Conservation (phyloP, 345 rosid species). For the Carallia pectinifolia region DNA sequence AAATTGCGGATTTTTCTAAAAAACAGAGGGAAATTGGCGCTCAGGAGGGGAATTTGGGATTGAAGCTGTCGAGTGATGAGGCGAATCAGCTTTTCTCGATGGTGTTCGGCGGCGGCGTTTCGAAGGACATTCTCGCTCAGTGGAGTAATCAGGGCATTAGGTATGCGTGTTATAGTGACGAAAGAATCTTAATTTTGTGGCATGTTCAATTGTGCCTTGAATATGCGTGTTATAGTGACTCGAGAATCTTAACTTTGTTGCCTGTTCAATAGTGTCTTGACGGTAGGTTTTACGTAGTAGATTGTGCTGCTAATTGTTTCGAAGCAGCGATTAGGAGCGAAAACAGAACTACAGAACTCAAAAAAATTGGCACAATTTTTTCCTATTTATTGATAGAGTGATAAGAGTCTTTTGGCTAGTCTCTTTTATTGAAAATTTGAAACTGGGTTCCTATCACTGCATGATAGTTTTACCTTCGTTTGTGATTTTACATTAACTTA, state of each 20-base stretch:
- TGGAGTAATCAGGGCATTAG: constrained; percentile 99
- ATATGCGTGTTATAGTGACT: constrained; percentile 17
- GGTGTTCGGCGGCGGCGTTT: constrained; percentile 70
- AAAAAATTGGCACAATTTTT: neutral
- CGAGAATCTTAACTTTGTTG: neutral
- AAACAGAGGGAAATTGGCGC: constrained; percentile 32
- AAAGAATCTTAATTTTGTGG: neutral
- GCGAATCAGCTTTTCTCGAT: constrained; percentile 64
- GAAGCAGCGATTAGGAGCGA: neutral
- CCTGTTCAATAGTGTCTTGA: neutral
- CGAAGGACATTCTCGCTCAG: constrained; percentile 75
- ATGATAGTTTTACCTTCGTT: too few relatives aligned
- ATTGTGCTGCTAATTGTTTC: neutral
- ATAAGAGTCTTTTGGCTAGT: neutral
- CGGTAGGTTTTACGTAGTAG: neutral
- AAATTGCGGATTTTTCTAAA: constrained; percentile 17
- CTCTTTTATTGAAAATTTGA: neutral
- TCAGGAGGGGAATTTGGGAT: constrained; percentile 28
- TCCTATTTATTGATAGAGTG: neutral
- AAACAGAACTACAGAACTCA: neutral
- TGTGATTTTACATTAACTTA: too few relatives aligned
- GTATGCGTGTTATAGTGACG: constrained; percentile 30
- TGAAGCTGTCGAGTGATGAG: constrained; percentile 41
- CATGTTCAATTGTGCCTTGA: neutral
- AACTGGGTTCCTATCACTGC: neutral